These are phyloP conservation scores for Cerrena zonata DNA, from an alignment of 1,284 basidiomycete species.

Conservation along the genomic window DNA sequence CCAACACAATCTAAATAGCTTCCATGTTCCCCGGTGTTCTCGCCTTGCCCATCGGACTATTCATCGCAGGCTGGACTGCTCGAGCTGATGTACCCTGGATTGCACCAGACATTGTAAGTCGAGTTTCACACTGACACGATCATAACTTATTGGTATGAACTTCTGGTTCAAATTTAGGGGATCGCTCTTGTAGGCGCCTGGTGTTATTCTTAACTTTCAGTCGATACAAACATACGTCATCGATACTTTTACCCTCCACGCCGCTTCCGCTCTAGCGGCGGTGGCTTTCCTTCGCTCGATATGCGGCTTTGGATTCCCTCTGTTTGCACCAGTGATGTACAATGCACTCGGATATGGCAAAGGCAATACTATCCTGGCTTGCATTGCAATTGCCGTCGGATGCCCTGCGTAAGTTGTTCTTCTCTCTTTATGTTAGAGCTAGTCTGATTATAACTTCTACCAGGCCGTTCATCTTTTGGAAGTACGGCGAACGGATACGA, in stretches of 20 bases:
- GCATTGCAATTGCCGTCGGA: constrained; percentile 44
- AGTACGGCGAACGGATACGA: constrained; percentile 38
- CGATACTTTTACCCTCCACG: constrained; percentile 60
- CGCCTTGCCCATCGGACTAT: constrained; percentile 51
- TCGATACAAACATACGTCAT: constrained; percentile 60
- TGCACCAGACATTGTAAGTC: constrained; percentile 53
- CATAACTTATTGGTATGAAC: no score
- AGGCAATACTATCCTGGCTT: constrained; percentile 51
- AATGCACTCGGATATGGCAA: constrained; percentile 51
- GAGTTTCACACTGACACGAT: constrained; percentile 6
- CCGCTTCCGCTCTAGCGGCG: constrained; percentile 57
- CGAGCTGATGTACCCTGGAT: constrained; percentile 58
- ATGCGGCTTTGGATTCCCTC: constrained; percentile 54
- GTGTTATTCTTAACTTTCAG: constrained; percentile 53
- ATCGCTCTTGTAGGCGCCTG: constrained; percentile 50
- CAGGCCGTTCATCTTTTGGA: constrained; percentile 47
- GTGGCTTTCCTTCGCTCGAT: constrained; percentile 46
- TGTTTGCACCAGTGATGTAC: constrained; percentile 59
- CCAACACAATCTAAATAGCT: constrained; percentile 30
- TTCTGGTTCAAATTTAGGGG: constrained; percentile 35
- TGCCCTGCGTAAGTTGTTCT: constrained; percentile 47
- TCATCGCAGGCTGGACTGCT: constrained; percentile 65
- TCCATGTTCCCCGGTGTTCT: constrained; percentile 55
- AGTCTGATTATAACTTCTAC: no score
- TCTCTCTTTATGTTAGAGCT: background rate